phyloP scores from a whole-genome alignment of 768 basidiomycete genomes.

The Bullera alba region DNA sequence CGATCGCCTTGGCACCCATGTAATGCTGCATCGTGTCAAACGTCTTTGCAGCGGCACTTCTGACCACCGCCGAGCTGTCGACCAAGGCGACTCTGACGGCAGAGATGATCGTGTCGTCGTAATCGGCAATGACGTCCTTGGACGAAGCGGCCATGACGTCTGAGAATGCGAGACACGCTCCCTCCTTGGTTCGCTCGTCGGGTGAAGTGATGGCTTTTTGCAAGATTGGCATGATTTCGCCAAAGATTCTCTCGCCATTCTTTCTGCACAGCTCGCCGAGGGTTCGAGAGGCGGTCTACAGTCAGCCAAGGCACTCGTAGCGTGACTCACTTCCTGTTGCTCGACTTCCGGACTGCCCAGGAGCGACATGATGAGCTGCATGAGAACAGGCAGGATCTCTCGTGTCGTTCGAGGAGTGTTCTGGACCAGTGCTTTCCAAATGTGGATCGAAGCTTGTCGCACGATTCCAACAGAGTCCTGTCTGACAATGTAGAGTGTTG shows the following conservation, averaged over 20 bases:
- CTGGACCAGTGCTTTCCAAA: slow-evolving; percentile 96
- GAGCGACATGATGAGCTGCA: slow-evolving; percentile 65
- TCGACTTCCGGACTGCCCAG: slow-evolving; percentile 74
- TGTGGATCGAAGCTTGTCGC: slow-evolving; percentile 82
- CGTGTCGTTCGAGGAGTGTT: slow-evolving; percentile 58
- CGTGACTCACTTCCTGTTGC: slow-evolving; percentile 68
- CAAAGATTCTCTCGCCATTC: slow-evolving; percentile 84
- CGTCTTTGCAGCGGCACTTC: slow-evolving; percentile 77
- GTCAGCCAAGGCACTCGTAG: background rate
- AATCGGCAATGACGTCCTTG: slow-evolving; percentile 73
- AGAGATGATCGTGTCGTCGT: slow-evolving; percentile 79
- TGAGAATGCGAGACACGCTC: slow-evolving; percentile 77
- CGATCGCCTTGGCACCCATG: slow-evolving; percentile 83
- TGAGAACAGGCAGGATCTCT: slow-evolving; percentile 80
- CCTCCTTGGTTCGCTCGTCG: slow-evolving; percentile 58
- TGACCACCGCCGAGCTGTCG: slow-evolving; percentile 76
- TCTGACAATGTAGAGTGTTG: slow-evolving; percentile 82
- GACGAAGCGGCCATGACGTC: slow-evolving; percentile 86
- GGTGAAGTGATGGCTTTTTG: slow-evolving; percentile 56
- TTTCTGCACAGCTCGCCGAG: slow-evolving; percentile 85
- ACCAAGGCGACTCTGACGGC: slow-evolving; percentile 79
- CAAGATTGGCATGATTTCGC: slow-evolving; percentile 73
- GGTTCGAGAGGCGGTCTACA: slow-evolving; percentile 78
- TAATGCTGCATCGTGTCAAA: slow-evolving; percentile 91
- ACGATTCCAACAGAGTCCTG: slow-evolving; percentile 87